phyloP scores from a whole-genome alignment of 2,329 filamentous ascomycete genomes.

The Rhytidhysteron rufulum region DNA sequence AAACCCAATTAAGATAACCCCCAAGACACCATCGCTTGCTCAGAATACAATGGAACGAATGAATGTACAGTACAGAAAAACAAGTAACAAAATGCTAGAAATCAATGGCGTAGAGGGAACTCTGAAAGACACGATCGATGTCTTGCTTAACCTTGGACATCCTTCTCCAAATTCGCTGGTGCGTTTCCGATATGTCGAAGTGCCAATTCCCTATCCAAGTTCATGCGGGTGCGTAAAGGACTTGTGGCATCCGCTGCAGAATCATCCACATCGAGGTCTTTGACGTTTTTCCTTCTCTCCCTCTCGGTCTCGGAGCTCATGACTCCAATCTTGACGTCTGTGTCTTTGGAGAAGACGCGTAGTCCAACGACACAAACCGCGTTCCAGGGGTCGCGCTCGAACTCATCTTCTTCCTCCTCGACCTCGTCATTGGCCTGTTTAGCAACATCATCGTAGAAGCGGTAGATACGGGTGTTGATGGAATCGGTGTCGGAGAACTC shows the following conservation, averaged over 20 bases:
- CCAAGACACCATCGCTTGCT: no score
- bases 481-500: conserved; percentile 18
- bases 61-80: no score
- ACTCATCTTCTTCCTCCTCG: conserved; percentile 39
- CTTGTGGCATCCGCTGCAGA: conserved; percentile 38
- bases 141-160: not conserved
- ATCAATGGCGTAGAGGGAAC: not conserved
- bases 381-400: conserved; percentile 55
- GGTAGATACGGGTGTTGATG: conserved; percentile 10
- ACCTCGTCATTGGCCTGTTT: conserved; percentile 17
- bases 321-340: conserved; percentile 50
- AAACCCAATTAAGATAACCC: not conserved
- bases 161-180: not conserved
- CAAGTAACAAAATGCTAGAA: not conserved
- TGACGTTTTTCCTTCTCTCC: conserved; percentile 19
- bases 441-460: conserved; percentile 19
- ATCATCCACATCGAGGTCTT: conserved; percentile 39
- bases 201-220: conserved; percentile 16
- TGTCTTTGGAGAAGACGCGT: conserved; percentile 54
- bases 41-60: no score
- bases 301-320: conserved; percentile 37
- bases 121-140: not conserved
- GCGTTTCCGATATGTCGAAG: not conserved
- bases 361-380: conserved; percentile 59
- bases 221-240: conserved; percentile 26